phyloP scores from a whole-genome alignment of 176 grass and related monocot species.

The Oropetium thomaeum region DNA sequence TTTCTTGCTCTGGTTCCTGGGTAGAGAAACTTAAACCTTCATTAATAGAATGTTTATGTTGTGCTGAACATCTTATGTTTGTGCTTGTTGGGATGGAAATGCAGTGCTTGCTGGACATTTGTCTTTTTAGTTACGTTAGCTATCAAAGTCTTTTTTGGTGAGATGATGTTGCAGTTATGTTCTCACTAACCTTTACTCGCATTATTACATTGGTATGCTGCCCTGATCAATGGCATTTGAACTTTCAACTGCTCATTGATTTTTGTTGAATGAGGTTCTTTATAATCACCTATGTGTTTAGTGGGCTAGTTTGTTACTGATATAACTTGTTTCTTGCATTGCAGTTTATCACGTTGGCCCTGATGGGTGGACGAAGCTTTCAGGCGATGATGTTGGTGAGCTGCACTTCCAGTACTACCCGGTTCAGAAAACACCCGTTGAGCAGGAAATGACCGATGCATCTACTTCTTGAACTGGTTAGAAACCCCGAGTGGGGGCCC shows the following conservation, averaged over 20 bases:
- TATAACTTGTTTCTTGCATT: neutral
- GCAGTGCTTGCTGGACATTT: neutral
- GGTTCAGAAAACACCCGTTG: conserved; percentile 44
- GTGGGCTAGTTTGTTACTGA: neutral
- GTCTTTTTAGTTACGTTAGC: neutral
- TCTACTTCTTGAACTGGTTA: conserved; percentile 42
- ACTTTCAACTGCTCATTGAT: neutral
- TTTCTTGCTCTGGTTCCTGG: neutral
- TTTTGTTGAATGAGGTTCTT: neutral
- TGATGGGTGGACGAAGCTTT: conserved; percentile 90
- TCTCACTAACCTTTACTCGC: neutral
- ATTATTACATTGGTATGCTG: neutral
- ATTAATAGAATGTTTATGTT: neutral
- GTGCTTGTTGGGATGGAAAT: neutral
- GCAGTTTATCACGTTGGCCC: conserved; percentile 88
- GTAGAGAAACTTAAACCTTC: neutral
- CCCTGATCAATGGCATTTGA: neutral
- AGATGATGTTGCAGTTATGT: neutral
- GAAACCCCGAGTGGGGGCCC: neutral
- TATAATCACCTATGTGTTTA: neutral
- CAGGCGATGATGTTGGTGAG: conserved; percentile 88
- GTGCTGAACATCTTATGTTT: neutral
- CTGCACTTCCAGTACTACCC: conserved; percentile 95
- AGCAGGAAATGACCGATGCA: conserved; percentile 82
- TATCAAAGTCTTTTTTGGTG: neutral